A percentile compares a stretch with the other conserved stretches of the same genome.
Conservation (phyloP, 2,329 filamentous ascomycete genomes). For the Botrytis byssoidea region DNA sequence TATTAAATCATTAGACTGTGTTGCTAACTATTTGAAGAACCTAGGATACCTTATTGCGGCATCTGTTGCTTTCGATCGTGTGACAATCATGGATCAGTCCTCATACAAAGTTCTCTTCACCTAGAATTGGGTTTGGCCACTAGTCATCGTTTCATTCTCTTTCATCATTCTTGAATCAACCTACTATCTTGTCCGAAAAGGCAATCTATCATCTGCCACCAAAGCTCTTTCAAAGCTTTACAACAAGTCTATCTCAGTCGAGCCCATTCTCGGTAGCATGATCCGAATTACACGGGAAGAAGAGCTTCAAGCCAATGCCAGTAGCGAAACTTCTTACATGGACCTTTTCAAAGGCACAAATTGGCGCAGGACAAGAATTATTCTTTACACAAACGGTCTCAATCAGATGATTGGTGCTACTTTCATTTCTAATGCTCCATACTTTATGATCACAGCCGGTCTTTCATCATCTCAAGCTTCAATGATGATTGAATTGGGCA, state of each 20-base stretch:
- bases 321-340: constrained; percentile 4
- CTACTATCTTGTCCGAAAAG: not conserved
- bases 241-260: not conserved
- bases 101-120: constrained; percentile 14
- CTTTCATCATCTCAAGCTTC: not conserved
- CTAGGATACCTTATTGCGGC: constrained; percentile 7
- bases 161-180: not conserved
- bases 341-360: constrained; percentile 11
- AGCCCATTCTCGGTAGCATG: not conserved
- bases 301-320: not conserved
- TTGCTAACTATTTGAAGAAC: not conserved
- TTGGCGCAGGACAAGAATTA: constrained; percentile 13
- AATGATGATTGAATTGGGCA: constrained; percentile 12
- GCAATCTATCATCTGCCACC: not conserved
- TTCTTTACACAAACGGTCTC: constrained; percentile 7
- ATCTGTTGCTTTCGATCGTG: constrained; percentile 10
- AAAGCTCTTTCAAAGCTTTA: not conserved
- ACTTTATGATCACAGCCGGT: constrained; percentile 8
- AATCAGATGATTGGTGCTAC: constrained; percentile 17
- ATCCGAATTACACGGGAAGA: not conserved
- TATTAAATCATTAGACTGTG: not conserved
- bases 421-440: constrained; percentile 10
- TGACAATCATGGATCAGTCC: constrained; percentile 7
- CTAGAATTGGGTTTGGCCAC: constrained; percentile 6
- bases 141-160: not conserved